Base-by-base conservation (phyloP, 2,329 filamentous ascomycete species). In the Aspergillus sp. region DNA sequence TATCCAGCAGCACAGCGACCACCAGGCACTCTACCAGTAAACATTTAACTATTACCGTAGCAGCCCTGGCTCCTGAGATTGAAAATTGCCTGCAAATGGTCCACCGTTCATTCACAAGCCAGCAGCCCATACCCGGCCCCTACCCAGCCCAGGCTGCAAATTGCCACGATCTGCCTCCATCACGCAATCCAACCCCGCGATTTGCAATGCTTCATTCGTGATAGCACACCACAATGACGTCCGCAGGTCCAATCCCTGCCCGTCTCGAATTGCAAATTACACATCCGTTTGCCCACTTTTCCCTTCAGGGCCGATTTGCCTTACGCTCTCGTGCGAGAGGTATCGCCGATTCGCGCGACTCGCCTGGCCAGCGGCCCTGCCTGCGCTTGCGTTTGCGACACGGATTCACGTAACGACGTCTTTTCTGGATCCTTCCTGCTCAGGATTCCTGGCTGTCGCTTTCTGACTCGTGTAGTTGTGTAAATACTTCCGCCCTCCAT, bases 151-250 rank as follows among this genome's bases (percentile, higher is more conserved):
- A 31, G 8, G 8, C 9, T 31, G 27, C 27, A 31, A 31, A 31
- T 31, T 31, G 23, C 44, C 44, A 12, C 45, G 45, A 19, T 48
- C 45, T 15, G 27, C 15, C 37, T 19, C 17, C 53, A 71, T 69
- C 70, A 72, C 70, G 70, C 62, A 66, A 73, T 73, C 35, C 41
- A 58, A 62, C 69, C 69, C 70, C 70, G 68, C 68, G 62, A 66
- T 69, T 64, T 65, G 68, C 69, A 68, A 73, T 68, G 56, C 14
- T 17, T 8, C 31, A 41, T 25, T 27, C 47, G 47, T 46, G 48
- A 40, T 56, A 27, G 39, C 40, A 44, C 27, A 39, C 48, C 47
- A 33, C 27, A 40, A 56, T 56, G 27, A 48, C 54, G 54, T 27
- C 27, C 41, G 14, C 31, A n/a, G 23, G n/a, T 15, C 23, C 25